Evolutionary conservation across 108 stramenopile species (phyloP).

Genomic region (Skeletonema potamos): DNA sequence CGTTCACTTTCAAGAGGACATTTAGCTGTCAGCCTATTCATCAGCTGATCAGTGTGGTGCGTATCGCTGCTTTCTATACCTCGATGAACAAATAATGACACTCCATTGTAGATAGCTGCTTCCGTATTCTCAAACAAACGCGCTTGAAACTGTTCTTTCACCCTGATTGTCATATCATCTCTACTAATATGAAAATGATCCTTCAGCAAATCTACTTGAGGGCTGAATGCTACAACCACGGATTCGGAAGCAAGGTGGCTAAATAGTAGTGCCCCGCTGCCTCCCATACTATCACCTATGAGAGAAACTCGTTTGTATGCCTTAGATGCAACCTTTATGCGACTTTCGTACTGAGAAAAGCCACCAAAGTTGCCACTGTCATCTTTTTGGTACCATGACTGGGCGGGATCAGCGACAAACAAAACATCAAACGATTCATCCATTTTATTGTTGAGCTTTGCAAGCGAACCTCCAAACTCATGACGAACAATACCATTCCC

Average conservation of each 20-base stretch:
- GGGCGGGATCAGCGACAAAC: slow-evolving; percentile 15
- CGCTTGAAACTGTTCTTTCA: not conserved
- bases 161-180: not conserved
- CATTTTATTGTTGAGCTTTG: slow-evolving; percentile 8
- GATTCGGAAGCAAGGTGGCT: slow-evolving; percentile 9
- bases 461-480: slow-evolving; percentile 18
- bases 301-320: slow-evolving; percentile 10
- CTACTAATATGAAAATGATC: slow-evolving; percentile 14
- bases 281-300: slow-evolving; percentile 22
- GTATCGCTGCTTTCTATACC: not conserved
- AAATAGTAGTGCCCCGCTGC: slow-evolving; percentile 18
- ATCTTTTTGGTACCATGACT: slow-evolving; percentile 28
- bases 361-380: slow-evolving; percentile 4
- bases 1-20: no score
- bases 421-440: slow-evolving; percentile 9
- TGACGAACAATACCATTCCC: slow-evolving; percentile 22
- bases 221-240: slow-evolving; percentile 17
- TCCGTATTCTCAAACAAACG: slow-evolving; percentile 1
- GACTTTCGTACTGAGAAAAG: slow-evolving; percentile 4
- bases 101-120: not conserved
- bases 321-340: slow-evolving; percentile 10
- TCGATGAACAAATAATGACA: slow-evolving; percentile 8
- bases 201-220: slow-evolving; percentile 19
- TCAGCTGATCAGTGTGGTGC: slow-evolving; percentile 3
- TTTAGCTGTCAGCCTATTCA: not conserved